Base-by-base conservation (phyloP, 164 flowering plant species). In the Houttuynia cordata region DNA sequence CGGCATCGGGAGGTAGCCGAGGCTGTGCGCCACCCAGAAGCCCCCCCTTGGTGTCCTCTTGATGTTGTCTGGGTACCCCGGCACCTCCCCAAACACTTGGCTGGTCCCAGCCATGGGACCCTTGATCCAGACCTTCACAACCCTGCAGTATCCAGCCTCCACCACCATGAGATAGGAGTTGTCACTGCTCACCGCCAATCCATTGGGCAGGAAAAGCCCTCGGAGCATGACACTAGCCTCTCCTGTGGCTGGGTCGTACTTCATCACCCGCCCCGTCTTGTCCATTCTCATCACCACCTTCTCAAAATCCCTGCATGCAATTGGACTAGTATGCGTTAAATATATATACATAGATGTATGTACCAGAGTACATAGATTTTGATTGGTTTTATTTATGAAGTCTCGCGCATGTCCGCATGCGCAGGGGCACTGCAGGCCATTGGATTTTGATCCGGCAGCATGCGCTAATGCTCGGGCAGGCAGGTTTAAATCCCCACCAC, bases 251-350 rank as follows among this genome's bases (percentile, higher is more conserved):
- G 71, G 72, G 56, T 75, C 65, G 37, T 77, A 79, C 62, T 60
- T 70, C 72, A 80, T 37, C 39, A 77, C 10, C 59, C 81, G 75
- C n/a, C 79, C 83, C 0, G 70, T 77, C 21, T 41, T 70, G 34
- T 80, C 81, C 3, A 75, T 76, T 4, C 19, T 8, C 1, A 21
- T 21, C 15, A 60, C 53, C 51, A 21, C 34, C 60, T n/a, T 15
- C 7, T 18, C n/a, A 12, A 25, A 58, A 15, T 40, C 19, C 22
- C 62, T 59, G 51, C 21, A 45, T 41, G 7, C 24, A 21, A 15
- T 23, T 54, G 8, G 15, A 10, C 4, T n/a, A 6, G 5, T 4
- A 7, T 51, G 8, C 14, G 14, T 5, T 17, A 51, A 7, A 51
- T 15, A n/a, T 15, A 7, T 15, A 4, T 51, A 15, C n/a, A n/a